Percentiles rank a stretch among this genome's conserved stretches.
Conservation (phyloP, 768 basidiomycete species). For the Suillus subalutaceus region DNA sequence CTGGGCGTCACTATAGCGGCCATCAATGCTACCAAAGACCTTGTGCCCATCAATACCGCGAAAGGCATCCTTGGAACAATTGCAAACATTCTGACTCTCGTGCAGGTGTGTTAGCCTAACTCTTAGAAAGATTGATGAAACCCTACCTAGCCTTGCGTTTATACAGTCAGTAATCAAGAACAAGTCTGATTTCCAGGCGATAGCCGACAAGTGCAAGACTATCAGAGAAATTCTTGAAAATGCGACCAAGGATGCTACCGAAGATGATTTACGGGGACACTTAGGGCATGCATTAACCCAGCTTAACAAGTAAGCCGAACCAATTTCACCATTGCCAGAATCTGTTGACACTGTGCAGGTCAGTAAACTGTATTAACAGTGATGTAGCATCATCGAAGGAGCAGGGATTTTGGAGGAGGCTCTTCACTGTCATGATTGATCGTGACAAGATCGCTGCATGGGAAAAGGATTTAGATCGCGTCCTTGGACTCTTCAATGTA, state of each 20-base stretch:
- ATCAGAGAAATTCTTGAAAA: background rate
- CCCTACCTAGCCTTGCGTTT: too few relatives aligned
- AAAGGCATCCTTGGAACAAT: conserved; percentile 2
- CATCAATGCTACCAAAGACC: background rate
- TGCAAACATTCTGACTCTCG: background rate
- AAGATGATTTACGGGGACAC: background rate
- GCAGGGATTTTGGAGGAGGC: background rate
- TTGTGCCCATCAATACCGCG: background rate
- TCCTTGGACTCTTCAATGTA: background rate
- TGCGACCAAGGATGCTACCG: background rate
- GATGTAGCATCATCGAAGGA: background rate
- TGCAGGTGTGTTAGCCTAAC: background rate
- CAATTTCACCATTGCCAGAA: background rate
- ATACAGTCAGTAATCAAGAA: background rate
- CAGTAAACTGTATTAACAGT: background rate
- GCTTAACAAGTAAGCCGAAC: background rate
- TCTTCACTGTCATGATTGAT: background rate
- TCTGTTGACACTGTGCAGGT: background rate
- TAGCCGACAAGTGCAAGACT: background rate
- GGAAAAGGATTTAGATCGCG: background rate
- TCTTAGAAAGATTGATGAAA: background rate
- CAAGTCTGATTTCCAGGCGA: background rate
- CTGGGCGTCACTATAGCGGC: background rate
- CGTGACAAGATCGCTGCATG: background rate
- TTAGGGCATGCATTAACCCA: background rate